These are phyloP conservation scores for Chlorella sp. DNA, from an alignment of 139 green algal genomes.

Conservation along the genomic window DNA sequence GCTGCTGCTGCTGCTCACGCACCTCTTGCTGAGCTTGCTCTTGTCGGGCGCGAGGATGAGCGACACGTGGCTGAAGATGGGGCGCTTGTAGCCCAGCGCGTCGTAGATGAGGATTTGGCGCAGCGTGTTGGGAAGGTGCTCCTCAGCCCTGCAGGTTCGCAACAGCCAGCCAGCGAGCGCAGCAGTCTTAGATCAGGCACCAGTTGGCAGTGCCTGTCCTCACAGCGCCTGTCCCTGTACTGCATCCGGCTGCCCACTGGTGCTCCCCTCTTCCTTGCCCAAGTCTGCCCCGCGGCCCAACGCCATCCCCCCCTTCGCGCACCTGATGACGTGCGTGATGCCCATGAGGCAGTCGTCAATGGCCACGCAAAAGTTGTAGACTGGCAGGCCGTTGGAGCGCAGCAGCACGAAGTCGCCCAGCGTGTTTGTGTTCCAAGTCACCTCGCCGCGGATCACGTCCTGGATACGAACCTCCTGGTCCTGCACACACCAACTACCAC, in stretches of 20 bases:
- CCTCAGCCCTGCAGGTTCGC: conserved; percentile 88
- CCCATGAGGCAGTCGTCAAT: conserved; percentile 96
- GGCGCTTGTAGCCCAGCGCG: conserved; percentile 79
- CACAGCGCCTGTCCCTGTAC: too few relatives aligned
- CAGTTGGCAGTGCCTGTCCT: too few relatives aligned
- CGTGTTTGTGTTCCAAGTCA: conserved; percentile 94
- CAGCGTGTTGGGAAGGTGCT: conserved; percentile 99
- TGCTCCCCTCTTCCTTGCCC: too few relatives aligned
- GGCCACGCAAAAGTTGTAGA: conserved; percentile 99
- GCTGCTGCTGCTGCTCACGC: background rate
- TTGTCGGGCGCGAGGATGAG: conserved; percentile 98
- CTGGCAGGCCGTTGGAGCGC: conserved; percentile 91
- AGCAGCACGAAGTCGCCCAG: conserved; percentile 99
- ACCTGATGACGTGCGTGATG: conserved; percentile 94
- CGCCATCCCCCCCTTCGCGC: background rate
- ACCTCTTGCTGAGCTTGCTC: conserved; percentile 93
- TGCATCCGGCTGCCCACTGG: too few relatives aligned
- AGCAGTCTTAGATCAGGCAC: too few relatives aligned
- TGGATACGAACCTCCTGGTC: conserved; percentile 59
- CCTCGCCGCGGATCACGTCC: conserved; percentile 85
- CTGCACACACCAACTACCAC: too few relatives aligned
- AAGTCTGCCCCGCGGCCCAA: background rate
- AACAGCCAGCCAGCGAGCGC: too few relatives aligned
- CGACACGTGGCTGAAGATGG: conserved; percentile 88
- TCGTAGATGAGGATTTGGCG: conserved; percentile 95